Percentiles rank a stretch among this genome's conserved stretches.
phyloP scores from a whole-genome alignment of 108 stramenopile genomes.

The Discostella pseudostelligera region DNA sequence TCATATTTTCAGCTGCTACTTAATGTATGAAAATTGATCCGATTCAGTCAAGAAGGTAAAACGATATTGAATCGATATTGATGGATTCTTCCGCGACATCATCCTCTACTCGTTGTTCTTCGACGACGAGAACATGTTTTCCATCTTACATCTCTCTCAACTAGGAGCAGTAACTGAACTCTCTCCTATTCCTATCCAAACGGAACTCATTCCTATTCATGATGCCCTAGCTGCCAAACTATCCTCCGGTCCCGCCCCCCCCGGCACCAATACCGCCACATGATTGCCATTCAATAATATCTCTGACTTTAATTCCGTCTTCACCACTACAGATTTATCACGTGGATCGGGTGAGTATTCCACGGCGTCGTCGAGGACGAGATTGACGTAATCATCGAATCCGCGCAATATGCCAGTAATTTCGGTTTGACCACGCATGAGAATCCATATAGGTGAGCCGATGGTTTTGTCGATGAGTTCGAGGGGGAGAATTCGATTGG shows the following conservation, averaged over 20 bases:
- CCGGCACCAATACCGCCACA: conserved; percentile 83
- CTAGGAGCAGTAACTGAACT: too few relatives aligned
- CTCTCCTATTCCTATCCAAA: too few relatives aligned
- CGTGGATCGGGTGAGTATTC: conserved; percentile 82
- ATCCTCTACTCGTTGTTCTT: too few relatives aligned
- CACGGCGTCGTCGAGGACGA: conserved; percentile 87
- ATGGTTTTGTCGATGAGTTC: conserved; percentile 91
- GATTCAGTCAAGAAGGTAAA: too few relatives aligned
- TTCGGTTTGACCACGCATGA: conserved; percentile 86
- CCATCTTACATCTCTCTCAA: too few relatives aligned
- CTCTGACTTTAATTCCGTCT: conserved; percentile 73
- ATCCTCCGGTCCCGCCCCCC: conserved; percentile 76
- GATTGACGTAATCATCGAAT: conserved; percentile 90
- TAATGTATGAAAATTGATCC: too few relatives aligned
- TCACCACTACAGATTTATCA: conserved; percentile 59
- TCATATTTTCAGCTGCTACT: too few relatives aligned
- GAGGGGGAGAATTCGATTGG: conserved; percentile 79
- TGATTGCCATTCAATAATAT: conserved; percentile 91
- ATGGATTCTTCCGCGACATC: too few relatives aligned
- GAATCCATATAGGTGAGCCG: conserved; percentile 86
- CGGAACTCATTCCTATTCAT: too few relatives aligned
- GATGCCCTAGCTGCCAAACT: conserved; percentile 60
- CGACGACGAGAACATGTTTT: too few relatives aligned
- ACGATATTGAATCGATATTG: too few relatives aligned
- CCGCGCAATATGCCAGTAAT: conserved; percentile 79